Evolutionary conservation across 2,329 filamentous ascomycete species (phyloP).

Genomic region (Botrytis fragariae): DNA sequence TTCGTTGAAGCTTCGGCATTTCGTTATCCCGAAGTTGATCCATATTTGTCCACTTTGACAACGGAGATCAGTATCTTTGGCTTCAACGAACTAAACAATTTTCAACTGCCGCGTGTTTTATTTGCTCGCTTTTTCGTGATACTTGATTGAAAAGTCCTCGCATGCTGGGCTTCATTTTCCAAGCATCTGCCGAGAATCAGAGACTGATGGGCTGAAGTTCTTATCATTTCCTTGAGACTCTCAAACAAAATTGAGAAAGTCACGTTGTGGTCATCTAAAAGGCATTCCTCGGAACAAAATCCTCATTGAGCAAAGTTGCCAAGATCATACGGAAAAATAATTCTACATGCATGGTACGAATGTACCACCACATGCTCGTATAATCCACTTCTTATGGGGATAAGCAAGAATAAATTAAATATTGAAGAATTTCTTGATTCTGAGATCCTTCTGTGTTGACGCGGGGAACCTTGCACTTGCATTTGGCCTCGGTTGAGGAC

Average conservation of each 20-base stretch:
- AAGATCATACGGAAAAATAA: background rate
- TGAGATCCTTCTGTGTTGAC: background rate
- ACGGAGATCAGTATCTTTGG: background rate
- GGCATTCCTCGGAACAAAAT: background rate
- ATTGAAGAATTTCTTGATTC: background rate
- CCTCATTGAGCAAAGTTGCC: background rate
- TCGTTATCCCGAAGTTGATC: background rate
- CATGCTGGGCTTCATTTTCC: background rate
- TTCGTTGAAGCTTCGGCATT: background rate
- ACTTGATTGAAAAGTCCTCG: background rate
- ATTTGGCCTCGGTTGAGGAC: constrained; percentile 3
- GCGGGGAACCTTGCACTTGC: background rate
- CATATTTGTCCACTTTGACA: background rate
- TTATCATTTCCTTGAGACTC: background rate
- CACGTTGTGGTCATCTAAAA: background rate
- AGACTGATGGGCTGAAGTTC: background rate
- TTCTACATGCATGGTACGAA: background rate
- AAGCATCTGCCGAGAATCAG: background rate
- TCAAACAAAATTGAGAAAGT: background rate
- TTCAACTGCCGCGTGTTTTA: background rate
- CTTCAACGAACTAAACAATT: background rate
- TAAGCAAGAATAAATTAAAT: background rate
- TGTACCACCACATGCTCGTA: background rate
- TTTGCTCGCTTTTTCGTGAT: background rate
- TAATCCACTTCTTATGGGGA: background rate